Conservation (phyloP, 2,329 filamentous ascomycete species). For the Aspergillus transmontanensis region DNA sequence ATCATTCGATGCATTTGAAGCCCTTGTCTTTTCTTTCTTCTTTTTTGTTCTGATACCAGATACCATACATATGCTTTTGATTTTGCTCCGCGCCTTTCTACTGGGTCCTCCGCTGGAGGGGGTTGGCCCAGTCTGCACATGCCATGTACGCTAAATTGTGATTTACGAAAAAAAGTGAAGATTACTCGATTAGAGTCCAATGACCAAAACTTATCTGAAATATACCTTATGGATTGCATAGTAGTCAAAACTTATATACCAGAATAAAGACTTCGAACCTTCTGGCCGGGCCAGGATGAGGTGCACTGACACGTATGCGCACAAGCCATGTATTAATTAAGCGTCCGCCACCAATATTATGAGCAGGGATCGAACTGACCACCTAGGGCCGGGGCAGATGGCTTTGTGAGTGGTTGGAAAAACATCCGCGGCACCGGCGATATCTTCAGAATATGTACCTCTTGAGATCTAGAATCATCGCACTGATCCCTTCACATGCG, state of each 20-base stretch:
- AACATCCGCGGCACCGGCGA: conserved; percentile 8
- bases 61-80: conserved; percentile 28
- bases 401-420: conserved; percentile 5
- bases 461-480: conserved; percentile 23
- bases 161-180: conserved; percentile 7
- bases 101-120: conserved; percentile 2
- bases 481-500: conserved; percentile 22
- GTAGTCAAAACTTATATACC: background rate
- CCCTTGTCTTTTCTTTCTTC: conserved; percentile 11
- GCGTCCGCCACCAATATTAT: conserved; percentile 1
- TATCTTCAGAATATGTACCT: conserved; percentile 11
- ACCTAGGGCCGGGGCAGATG: background rate
- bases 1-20: conserved; percentile 11
- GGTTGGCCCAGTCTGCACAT: conserved; percentile 12
- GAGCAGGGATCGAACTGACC: background rate
- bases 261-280: background rate
- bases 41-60: conserved; percentile 31
- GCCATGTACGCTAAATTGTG: conserved; percentile 21
- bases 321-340: conserved; percentile 6
- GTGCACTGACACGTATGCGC: conserved; percentile 6
- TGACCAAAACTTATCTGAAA: background rate
- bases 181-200: background rate
- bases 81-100: conserved; percentile 7
- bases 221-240: background rate
- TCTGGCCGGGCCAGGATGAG: background rate